Evolutionary conservation across 352 stramenopile species (phyloP).

Genomic region (Phytophthora litchii): DNA sequence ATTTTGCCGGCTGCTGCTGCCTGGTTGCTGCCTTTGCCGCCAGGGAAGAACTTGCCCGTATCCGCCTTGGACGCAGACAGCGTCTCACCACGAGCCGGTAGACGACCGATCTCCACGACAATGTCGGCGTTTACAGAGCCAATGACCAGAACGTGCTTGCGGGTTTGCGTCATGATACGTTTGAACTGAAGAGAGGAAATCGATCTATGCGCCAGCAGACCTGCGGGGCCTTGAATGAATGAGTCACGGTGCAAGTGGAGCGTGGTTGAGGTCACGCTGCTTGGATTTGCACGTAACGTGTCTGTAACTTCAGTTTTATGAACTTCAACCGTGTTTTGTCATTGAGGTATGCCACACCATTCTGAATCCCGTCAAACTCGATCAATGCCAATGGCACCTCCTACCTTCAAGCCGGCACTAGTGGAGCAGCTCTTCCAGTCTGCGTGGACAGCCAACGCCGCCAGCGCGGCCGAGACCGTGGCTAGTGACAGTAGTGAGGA

Average conservation of each 20-base stretch:
- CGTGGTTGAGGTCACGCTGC: constrained; percentile 24
- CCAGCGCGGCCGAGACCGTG: constrained; percentile 20
- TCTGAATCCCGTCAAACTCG: constrained; percentile 1
- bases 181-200: constrained; percentile 8
- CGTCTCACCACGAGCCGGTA: constrained; percentile 75
- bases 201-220: constrained; percentile 7
- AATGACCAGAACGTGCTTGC: constrained; percentile 67
- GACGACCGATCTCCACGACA: constrained; percentile 71
- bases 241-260: constrained; percentile 3
- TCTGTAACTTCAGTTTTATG: constrained; percentile 15
- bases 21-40: constrained; percentile 85
- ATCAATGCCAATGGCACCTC: constrained; percentile 20
- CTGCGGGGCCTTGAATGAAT: constrained; percentile 1
- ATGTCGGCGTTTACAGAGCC: constrained; percentile 87
- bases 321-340: constrained; percentile 22
- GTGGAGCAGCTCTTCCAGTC: constrained; percentile 79
- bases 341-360: constrained; percentile 8
- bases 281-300: constrained; percentile 1
- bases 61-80: constrained; percentile 55
- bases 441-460: constrained; percentile 52
- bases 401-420: constrained; percentile 60
- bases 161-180: constrained; percentile 27
- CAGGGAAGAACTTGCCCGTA: constrained; percentile 69
- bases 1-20: constrained; percentile 65
- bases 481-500: constrained; percentile 44